Conservation (phyloP, 345 rosid species). For the Melaleuca quinquenervia region DNA sequence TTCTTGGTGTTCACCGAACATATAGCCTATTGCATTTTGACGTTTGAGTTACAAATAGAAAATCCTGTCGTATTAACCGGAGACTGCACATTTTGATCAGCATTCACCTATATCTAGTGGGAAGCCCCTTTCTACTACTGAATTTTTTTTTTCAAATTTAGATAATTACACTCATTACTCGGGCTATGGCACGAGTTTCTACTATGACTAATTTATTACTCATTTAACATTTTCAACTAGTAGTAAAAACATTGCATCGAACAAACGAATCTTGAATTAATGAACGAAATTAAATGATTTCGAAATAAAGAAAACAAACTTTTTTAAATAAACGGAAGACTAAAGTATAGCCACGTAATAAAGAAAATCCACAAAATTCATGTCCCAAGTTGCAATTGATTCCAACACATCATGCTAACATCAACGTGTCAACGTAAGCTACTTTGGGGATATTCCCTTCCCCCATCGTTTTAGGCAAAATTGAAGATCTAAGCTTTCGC, state of each 20-base stretch:
- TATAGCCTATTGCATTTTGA: fast-evolving
- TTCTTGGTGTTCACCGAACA: neutral
- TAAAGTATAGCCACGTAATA: neutral
- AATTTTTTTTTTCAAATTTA: neutral
- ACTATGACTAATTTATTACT: neutral
- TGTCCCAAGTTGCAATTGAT: neutral
- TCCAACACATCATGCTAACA: neutral
- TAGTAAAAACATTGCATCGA: neutral
- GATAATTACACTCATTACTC: no score
- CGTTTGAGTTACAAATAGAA: neutral
- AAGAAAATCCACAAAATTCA: neutral
- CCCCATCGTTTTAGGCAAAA: no score
- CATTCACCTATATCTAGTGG: neutral
- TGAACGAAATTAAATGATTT: neutral
- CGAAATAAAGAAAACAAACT: neutral
- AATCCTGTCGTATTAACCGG: neutral
- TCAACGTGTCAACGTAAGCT: neutral
- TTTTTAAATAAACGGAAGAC: neutral
- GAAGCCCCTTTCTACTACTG: neutral
- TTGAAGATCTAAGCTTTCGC: no score
- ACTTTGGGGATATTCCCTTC: no score
- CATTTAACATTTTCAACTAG: neutral
- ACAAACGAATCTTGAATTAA: neutral
- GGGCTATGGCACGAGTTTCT: neutral
- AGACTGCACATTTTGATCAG: no score